A percentile compares a stretch with the other conserved stretches of the same genome.
Conservation (phyloP, 2,329 filamentous ascomycete genomes). For the Dactylonectria macrodidyma region DNA sequence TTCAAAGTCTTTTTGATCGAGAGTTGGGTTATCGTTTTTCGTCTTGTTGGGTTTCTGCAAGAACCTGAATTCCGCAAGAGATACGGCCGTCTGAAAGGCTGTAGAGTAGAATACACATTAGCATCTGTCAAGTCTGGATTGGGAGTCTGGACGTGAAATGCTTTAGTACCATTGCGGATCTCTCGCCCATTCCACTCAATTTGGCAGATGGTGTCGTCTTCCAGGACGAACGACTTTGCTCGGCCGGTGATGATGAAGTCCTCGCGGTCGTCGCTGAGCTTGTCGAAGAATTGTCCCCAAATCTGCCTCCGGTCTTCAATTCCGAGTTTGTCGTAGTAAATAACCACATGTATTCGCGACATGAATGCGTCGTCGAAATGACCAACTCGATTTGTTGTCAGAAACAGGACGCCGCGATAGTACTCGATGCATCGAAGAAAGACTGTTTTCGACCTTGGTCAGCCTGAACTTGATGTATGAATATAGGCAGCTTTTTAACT, state of each 20-base stretch:
- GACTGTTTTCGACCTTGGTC: not conserved
- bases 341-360: slow-evolving; percentile 48
- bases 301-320: slow-evolving; percentile 40
- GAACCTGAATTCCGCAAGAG: slow-evolving; percentile 21
- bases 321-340: slow-evolving; percentile 49
- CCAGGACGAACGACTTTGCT: slow-evolving; percentile 19
- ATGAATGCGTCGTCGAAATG: slow-evolving; percentile 51
- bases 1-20: slow-evolving; percentile 18
- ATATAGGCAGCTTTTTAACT: not conserved
- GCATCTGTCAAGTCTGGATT: not conserved
- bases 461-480: not conserved
- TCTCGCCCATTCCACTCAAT: slow-evolving; percentile 22
- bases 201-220: slow-evolving; percentile 6
- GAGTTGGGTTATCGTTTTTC: not conserved
- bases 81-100: slow-evolving; percentile 29
- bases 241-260: slow-evolving; percentile 15
- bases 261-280: slow-evolving; percentile 20
- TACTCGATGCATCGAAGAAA: slow-evolving; percentile 42
- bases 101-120: not conserved
- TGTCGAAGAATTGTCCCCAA: slow-evolving; percentile 41
- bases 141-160: not conserved
- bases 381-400: slow-evolving; percentile 48
- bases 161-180: slow-evolving; percentile 14
- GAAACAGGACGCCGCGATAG: slow-evolving; percentile 50
- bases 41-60: slow-evolving; percentile 10